Evolutionary conservation across 1,284 basidiomycete species (phyloP).

Genomic region (Papiliotrema fonsecae): DNA sequence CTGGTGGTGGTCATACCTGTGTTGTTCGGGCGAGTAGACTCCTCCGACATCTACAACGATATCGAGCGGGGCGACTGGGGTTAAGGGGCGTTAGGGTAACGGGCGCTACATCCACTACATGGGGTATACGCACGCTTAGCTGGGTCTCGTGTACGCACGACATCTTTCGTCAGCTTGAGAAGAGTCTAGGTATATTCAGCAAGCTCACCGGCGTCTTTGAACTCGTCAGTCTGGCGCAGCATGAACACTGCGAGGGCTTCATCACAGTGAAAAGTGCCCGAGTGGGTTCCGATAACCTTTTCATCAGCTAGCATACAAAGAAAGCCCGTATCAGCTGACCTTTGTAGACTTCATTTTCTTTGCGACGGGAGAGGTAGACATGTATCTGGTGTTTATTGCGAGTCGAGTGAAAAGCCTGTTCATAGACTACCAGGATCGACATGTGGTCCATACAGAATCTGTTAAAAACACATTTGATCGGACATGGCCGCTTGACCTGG

Average conservation of each 20-base stretch:
- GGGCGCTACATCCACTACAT: too few species aligned
- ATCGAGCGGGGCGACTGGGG: constrained; percentile 67
- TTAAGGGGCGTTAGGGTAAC: not conserved
- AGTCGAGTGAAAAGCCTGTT: too few species aligned
- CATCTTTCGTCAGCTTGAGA: constrained; percentile 49
- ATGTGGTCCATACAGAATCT: too few species aligned
- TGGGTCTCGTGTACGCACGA: constrained; percentile 78
- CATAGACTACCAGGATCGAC: too few species aligned
- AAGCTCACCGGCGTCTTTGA: constrained; percentile 64
- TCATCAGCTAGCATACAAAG: not conserved
- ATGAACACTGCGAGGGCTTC: constrained; percentile 58
- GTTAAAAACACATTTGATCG: too few species aligned
- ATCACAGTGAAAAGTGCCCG: constrained; percentile 94
- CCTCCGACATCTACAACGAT: constrained; percentile 99
- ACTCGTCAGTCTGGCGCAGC: constrained; percentile 70
- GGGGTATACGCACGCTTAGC: constrained; percentile 51
- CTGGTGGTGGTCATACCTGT: constrained; percentile 94
- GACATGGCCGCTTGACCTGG: too few species aligned
- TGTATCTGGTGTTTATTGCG: too few species aligned
- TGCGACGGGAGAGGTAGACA: constrained; percentile 17
- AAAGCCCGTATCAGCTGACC: constrained; percentile 13
- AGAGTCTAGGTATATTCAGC: not conserved
- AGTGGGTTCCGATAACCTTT: constrained; percentile 77
- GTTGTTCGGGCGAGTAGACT: constrained; percentile 71
- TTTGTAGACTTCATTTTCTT: constrained; percentile 48